A percentile compares a stretch with the other conserved stretches of the same genome.
phyloP scores from a whole-genome alignment of 2,329 filamentous ascomycete genomes.

The Dryadomyces sulphureus region DNA sequence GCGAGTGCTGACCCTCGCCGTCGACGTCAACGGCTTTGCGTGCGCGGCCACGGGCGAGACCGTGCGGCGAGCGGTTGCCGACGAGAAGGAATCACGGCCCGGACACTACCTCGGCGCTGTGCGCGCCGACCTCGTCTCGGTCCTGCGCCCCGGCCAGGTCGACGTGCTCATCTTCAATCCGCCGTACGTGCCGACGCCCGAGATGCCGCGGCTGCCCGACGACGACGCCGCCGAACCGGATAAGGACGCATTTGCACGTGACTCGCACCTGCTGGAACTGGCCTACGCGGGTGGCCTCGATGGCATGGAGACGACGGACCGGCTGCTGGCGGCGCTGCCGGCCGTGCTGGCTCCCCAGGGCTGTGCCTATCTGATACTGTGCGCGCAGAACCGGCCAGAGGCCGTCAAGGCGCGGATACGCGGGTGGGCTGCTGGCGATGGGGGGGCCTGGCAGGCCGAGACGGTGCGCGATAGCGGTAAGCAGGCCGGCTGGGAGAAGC shows the following conservation, averaged over 20 bases:
- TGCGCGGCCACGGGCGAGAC: conserved; percentile 64
- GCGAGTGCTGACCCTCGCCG: conserved; percentile 54
- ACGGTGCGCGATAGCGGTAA: conserved; percentile 72
- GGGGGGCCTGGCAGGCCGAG: conserved; percentile 50
- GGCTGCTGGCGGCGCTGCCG: conserved; percentile 58
- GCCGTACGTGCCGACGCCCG: conserved; percentile 81
- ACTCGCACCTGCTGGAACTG: conserved; percentile 69
- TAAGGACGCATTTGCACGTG: conserved; percentile 48
- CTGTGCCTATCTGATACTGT: conserved; percentile 79
- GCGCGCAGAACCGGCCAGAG: conserved; percentile 75
- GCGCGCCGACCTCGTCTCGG: conserved; percentile 53
- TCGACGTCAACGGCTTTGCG: conserved; percentile 77
- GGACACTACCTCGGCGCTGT: conserved; percentile 37
- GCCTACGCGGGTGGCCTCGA: conserved; percentile 81
- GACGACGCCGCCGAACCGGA: conserved; percentile 13
- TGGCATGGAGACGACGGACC: conserved; percentile 87
- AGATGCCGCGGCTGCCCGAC: conserved; percentile 37
- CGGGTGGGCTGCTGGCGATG: conserved; percentile 4
- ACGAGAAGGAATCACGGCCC: background rate
- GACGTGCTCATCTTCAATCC: conserved; percentile 94
- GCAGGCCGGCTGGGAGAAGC: conserved; percentile 85
- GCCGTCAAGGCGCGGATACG: conserved; percentile 18
- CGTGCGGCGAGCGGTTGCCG: conserved; percentile 23
- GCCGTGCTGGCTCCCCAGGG: conserved; percentile 48
- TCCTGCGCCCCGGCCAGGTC: conserved; percentile 43